Base-by-base conservation (phyloP, 306 rosid genomes). In the Lithocarpus polystachyus region DNA sequence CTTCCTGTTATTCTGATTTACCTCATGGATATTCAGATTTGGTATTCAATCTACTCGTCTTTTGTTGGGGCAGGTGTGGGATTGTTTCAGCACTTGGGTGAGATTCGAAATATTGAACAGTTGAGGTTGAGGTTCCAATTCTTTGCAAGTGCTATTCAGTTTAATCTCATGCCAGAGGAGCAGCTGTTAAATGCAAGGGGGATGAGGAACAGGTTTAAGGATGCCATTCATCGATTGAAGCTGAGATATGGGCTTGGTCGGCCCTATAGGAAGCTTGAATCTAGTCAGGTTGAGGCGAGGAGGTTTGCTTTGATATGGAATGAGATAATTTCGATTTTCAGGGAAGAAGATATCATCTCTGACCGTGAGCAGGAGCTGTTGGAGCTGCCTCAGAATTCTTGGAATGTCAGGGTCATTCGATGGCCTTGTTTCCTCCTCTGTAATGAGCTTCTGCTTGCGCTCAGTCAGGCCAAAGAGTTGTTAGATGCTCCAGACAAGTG, bases 371-470 rank as follows among this genome's bases (percentile, higher is more conserved):
- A 89, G 52, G 99, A 95, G 89, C 86, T 95, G 79, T 77, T 95
- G 85, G 98, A 95, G 88, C 75, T 95, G 77, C 96, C 98, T 15
- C 94, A 77, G 77, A 89, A 90, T 84, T 89, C 99, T 76, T 92
- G 99, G 98, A 87, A 87, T 85, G 92, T 92, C 80, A 85, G 91
- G 86, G 99, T 94, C 62, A 87, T 94, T 75, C 97, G 97, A 64
- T 94, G 98, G 98, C 97, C 98, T 40, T 89, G 94, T 80, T 92
- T 94, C 75, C 97, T 94, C 78, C 92, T 94, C 82, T 94, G 98
- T 94, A 94, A 94, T 59, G 98, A 94, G 87, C 87, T 94, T 60
- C 80, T 92, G 80, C 90, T 94, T 82, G 97, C 98, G 5, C 98
- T 94, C 74, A 92, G 98, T 79, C 94, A 94, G 87, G 98, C 93